These are phyloP conservation scores for Parsonsia alboflavescens DNA, from an alignment of 257 asterid species.

Conservation along the genomic window DNA sequence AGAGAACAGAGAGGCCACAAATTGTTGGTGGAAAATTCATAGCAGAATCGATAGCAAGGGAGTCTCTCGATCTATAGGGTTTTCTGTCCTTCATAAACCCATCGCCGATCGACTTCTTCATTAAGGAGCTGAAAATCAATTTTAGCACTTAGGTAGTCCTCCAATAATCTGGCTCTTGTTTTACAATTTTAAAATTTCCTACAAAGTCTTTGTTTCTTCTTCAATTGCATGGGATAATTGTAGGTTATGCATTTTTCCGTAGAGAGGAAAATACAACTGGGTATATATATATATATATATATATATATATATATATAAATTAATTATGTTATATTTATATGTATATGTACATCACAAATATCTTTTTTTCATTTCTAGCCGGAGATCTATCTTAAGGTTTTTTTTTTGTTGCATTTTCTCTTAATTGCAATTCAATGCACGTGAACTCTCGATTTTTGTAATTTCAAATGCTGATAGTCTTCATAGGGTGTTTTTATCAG, in stretches of 20 bases:
- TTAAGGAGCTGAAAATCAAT: neutral
- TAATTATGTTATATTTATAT: too few species aligned
- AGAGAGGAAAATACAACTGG: too few species aligned
- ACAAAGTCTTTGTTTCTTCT: neutral
- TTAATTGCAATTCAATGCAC: neutral
- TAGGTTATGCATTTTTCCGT: too few species aligned
- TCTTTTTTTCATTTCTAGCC: too few species aligned
- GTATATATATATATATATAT: too few species aligned
- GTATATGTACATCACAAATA: too few species aligned
- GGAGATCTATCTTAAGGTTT: neutral
- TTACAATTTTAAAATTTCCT: neutral
- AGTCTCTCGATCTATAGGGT: neutral
- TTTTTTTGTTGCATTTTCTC: neutral
- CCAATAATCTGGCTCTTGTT: neutral
- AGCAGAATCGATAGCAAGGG: neutral
- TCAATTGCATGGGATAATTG: neutral
- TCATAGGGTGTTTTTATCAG: constrained; percentile 1
- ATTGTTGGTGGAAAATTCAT: neutral
- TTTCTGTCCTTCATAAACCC: neutral
- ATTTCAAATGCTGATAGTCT: too few species aligned
- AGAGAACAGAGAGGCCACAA: neutral
- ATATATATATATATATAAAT: too few species aligned
- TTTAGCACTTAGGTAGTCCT: neutral
- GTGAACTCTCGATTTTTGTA: too few species aligned
- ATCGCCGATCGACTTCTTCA: neutral